Evolutionary conservation across 2,329 filamentous ascomycete genomes (phyloP).

Genomic region (Rhynchosporium agropyri): DNA sequence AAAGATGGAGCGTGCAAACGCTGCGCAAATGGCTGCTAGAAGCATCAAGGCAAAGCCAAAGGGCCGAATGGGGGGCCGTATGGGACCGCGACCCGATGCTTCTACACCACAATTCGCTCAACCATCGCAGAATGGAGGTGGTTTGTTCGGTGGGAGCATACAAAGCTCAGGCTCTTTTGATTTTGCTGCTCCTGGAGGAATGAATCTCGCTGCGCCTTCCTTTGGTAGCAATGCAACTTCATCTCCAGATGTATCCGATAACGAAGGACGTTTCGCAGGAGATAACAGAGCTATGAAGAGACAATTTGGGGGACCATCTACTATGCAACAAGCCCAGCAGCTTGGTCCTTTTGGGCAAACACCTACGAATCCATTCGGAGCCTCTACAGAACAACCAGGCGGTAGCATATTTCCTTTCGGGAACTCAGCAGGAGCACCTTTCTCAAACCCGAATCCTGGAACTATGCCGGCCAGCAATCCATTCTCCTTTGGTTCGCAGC

Average conservation of each 20-base stretch:
- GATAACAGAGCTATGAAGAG: constrained; percentile 34
- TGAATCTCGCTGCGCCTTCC: constrained; percentile 26
- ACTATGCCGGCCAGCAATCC: constrained; percentile 18
- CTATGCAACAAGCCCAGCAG: constrained; percentile 12
- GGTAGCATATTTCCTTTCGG: constrained; percentile 24
- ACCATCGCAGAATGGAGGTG: constrained; percentile 27
- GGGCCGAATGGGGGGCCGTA: constrained; percentile 14
- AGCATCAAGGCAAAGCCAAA: constrained; percentile 38
- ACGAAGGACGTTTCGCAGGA: constrained; percentile 22
- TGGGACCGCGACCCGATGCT: constrained; percentile 17
- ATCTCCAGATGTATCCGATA: constrained; percentile 23
- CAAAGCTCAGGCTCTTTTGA: constrained; percentile 36
- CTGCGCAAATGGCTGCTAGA: constrained; percentile 41
- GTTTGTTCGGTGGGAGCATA: constrained; percentile 39
- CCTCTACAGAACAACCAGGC: constrained; percentile 18
- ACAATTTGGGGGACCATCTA: constrained; percentile 28
- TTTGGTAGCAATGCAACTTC: constrained; percentile 19
- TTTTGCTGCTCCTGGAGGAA: constrained; percentile 34
- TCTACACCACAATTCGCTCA: constrained; percentile 27
- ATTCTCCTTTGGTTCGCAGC: constrained; percentile 30
- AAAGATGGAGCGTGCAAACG: constrained; percentile 40
- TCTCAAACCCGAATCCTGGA: constrained; percentile 16
- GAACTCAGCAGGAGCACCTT: constrained; percentile 16
- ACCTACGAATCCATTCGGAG: constrained; percentile 23
- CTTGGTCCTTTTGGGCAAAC: constrained; percentile 4